These are phyloP conservation scores for Hanseniaspora mollemarum DNA, from an alignment of 805 yeast genomes.

Conservation along the genomic window DNA sequence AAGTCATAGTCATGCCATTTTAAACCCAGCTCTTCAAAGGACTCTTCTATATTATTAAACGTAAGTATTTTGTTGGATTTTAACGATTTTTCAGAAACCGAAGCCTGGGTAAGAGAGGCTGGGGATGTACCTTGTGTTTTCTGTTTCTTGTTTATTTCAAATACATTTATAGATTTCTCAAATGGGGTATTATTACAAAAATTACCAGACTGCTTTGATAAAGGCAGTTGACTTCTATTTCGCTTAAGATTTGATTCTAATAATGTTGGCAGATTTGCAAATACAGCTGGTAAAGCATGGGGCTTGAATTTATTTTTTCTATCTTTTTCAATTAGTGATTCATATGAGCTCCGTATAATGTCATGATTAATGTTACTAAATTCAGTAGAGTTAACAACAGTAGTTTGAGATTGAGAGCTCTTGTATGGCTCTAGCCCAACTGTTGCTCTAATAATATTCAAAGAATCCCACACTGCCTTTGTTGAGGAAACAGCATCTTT, in stretches of 20 bases:
- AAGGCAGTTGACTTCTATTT: neutral
- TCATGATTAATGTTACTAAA: slow-evolving; percentile 23
- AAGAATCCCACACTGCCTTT: slow-evolving; percentile 36
- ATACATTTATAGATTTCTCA: neutral
- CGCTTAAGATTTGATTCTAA: slow-evolving; percentile 15
- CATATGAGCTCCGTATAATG: slow-evolving; percentile 28
- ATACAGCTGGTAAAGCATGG: neutral
- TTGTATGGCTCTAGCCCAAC: slow-evolving; percentile 13
- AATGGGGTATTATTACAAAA: neutral
- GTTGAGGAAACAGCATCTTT: slow-evolving; percentile 36
- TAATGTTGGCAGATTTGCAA: slow-evolving; percentile 14
- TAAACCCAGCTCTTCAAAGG: slow-evolving; percentile 39
- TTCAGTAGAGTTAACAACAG: slow-evolving; percentile 20
- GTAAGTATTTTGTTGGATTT: slow-evolving; percentile 12
- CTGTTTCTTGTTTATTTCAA: neutral
- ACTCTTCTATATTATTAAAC: slow-evolving; percentile 32
- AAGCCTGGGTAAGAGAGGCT: neutral
- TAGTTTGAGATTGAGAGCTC: slow-evolving; percentile 17
- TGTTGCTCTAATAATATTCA: slow-evolving; percentile 11
- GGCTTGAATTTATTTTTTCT: neutral
- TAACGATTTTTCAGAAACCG: slow-evolving; percentile 16
- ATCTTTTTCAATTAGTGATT: slow-evolving; percentile 24
- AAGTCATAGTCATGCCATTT: slow-evolving; percentile 45
- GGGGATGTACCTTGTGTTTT: neutral
- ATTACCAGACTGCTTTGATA: neutral